Conservation (phyloP, 352 stramenopile species). For the Globisporangium heterothallicum region DNA sequence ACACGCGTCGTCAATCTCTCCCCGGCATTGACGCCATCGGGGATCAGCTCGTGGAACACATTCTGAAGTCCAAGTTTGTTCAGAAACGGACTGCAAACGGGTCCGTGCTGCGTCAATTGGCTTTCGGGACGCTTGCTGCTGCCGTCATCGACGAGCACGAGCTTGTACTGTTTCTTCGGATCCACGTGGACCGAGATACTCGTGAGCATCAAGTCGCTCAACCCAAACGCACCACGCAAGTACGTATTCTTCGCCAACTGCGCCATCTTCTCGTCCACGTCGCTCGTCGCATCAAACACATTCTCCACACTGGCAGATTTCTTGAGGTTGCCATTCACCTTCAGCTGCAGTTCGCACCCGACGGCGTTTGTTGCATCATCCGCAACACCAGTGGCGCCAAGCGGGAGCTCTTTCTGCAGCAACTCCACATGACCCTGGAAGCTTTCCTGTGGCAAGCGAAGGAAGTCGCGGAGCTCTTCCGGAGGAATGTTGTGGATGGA, state of each 20-base stretch:
- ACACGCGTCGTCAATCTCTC: neutral
- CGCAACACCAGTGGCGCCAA: neutral
- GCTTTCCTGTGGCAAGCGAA: conserved; percentile 5
- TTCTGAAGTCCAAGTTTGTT: neutral
- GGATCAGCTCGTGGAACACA: neutral
- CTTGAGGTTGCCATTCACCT: neutral
- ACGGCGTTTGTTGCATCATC: neutral
- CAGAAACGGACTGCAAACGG: conserved; percentile 10
- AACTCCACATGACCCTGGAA: conserved; percentile 13
- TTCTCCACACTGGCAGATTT: neutral
- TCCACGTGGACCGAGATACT: conserved; percentile 18
- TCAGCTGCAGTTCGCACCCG: conserved; percentile 14
- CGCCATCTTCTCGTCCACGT: conserved; percentile 14
- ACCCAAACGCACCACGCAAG: conserved; percentile 2
- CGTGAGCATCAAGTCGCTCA: conserved; percentile 18
- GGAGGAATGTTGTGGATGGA: conserved; percentile 6
- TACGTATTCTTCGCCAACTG: conserved; percentile 10
- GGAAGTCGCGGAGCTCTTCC: conserved; percentile 10
- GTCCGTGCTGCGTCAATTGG: conserved; percentile 18
- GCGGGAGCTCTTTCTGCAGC: conserved; percentile 8
- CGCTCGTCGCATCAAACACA: conserved; percentile 12
- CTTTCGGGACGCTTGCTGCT: conserved; percentile 4
- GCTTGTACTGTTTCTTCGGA: conserved; percentile 15
- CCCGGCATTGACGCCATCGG: neutral
- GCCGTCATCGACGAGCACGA: conserved; percentile 16